A percentile compares a stretch with the other conserved stretches of the same genome.
These are phyloP conservation scores for Colletotrichum tabaci DNA, from an alignment of 2,329 filamentous ascomycete species.

Conservation along the genomic window DNA sequence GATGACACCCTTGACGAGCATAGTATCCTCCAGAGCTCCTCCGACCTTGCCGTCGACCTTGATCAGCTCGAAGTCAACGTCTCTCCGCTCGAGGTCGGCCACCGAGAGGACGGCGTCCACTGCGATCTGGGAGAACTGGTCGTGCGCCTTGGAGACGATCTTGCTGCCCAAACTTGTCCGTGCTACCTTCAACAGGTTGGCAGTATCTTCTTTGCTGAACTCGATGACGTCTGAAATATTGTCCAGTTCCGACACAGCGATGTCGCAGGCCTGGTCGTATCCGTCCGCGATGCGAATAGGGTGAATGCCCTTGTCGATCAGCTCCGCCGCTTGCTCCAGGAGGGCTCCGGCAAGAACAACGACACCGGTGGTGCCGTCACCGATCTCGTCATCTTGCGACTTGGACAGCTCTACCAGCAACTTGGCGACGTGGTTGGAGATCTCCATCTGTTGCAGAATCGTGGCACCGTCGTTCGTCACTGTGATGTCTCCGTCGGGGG, in stretches of 20 bases:
- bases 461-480: constrained; percentile 99
- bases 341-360: constrained; percentile 96
- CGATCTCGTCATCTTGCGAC: constrained; percentile 99
- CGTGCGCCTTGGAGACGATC: constrained; percentile 98
- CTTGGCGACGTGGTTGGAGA: constrained; percentile 98
- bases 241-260: constrained; percentile 93
- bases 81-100: constrained; percentile 94
- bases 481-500: constrained; percentile 97
- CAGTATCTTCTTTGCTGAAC: constrained; percentile 84
- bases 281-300: constrained; percentile 98
- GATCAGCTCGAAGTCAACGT: constrained; percentile 99
- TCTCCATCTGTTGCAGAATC: constrained; percentile 98
- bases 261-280: constrained; percentile 97
- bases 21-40: constrained; percentile 90
- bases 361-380: constrained; percentile 97
- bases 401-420: constrained; percentile 96
- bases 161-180: constrained; percentile 98
- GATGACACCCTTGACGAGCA: constrained; percentile 97
- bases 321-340: constrained; percentile 94
- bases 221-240: constrained; percentile 92
- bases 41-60: constrained; percentile 99
- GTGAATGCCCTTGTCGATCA: constrained; percentile 99
- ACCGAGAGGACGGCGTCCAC: constrained; percentile 98
- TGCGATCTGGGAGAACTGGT: constrained; percentile 97
- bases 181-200: constrained; percentile 93